Conservation (phyloP, 345 rosid species). For the Cardamine chenopodiifolia region DNA sequence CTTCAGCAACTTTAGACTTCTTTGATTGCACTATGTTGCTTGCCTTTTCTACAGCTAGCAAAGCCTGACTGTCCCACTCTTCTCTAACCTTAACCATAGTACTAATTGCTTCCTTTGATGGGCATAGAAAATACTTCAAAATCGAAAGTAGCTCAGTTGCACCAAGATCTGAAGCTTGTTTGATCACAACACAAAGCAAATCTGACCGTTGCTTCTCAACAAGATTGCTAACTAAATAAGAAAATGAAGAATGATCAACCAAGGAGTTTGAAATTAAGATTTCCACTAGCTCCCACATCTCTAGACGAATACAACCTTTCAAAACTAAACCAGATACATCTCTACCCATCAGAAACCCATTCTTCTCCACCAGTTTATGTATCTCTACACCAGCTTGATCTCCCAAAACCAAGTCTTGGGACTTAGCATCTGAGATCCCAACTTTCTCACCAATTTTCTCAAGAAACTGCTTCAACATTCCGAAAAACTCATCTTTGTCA, state of each 20-base stretch:
- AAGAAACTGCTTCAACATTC: conserved; percentile 57
- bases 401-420: conserved; percentile 57
- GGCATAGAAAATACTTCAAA: conserved; percentile 78
- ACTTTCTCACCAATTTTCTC: conserved; percentile 50
- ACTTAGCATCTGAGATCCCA: conserved; percentile 44
- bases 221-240: conserved; percentile 55
- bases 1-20: conserved; percentile 54
- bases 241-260: conserved; percentile 56
- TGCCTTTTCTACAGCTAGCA: conserved; percentile 57
- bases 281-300: conserved; percentile 74
- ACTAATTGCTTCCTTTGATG: conserved; percentile 59
- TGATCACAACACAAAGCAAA: conserved; percentile 63
- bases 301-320: conserved; percentile 64
- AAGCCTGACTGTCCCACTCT: conserved; percentile 75
- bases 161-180: conserved; percentile 67
- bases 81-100: conserved; percentile 63
- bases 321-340: conserved; percentile 63
- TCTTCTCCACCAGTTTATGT: conserved; percentile 56
- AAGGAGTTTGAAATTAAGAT: conserved; percentile 52
- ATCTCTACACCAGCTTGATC: conserved; percentile 54
- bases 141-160: conserved; percentile 60
- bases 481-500: conserved; percentile 49
- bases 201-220: conserved; percentile 63
- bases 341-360: conserved; percentile 56
- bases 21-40: conserved; percentile 41